Evolutionary conservation across 176 grass and related monocot species (phyloP).

Genomic region (Bolboschoenus planiculmis): DNA sequence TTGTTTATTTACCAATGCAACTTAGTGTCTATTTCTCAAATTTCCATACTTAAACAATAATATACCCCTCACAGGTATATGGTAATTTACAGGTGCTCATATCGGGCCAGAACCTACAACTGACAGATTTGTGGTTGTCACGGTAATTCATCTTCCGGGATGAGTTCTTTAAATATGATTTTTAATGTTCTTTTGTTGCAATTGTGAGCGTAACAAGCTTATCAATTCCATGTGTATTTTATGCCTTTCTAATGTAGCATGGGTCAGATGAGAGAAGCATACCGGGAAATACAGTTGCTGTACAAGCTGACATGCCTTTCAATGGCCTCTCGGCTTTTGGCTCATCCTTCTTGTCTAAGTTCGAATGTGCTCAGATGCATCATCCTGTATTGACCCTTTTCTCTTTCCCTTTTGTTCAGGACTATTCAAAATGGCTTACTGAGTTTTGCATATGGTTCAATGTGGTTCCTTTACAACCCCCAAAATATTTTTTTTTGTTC

Average conservation of each 20-base stretch:
- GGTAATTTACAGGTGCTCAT: slow-evolving; percentile 50
- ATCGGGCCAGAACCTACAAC: slow-evolving; percentile 93
- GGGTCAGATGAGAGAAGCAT: slow-evolving; percentile 80
- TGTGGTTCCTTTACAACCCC: neutral
- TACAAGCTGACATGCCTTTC: slow-evolving; percentile 89
- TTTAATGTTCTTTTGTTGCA: neutral
- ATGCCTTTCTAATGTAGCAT: slow-evolving; percentile 31
- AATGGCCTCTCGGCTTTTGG: slow-evolving; percentile 64
- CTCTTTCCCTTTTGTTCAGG: neutral
- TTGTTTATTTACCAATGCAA: neutral
- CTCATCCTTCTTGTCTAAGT: slow-evolving; percentile 76
- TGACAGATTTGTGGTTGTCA: slow-evolving; percentile 78
- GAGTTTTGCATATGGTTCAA: neutral
- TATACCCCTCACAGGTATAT: neutral
- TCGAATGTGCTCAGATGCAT: slow-evolving; percentile 86
- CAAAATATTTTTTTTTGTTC: neutral
- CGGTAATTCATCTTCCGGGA: slow-evolving; percentile 31
- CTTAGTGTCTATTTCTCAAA: neutral
- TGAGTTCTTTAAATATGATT: neutral
- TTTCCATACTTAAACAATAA: neutral
- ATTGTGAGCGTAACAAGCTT: neutral
- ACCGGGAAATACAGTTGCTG: slow-evolving; percentile 76
- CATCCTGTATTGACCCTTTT: slow-evolving; percentile 41
- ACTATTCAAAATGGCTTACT: neutral
- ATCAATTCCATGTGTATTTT: neutral